Evolutionary conservation across 768 basidiomycete genomes (phyloP), one percentile per base, ranked within the genome.

Genomic region (Phallus indusiatus): DNA sequence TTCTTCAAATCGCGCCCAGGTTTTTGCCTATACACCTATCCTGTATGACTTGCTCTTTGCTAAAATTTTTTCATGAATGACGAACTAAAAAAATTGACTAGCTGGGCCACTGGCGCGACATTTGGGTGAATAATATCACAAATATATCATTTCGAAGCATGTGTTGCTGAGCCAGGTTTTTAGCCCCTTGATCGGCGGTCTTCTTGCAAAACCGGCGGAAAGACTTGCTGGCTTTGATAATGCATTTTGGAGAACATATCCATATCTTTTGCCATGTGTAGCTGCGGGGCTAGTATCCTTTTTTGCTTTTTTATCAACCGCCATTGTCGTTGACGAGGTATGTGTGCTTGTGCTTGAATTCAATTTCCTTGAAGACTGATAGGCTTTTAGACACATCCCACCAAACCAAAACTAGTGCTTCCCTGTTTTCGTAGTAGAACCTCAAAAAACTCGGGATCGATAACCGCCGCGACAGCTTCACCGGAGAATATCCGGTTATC

Each of bases 401-500:
- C 12, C n/a, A 28, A 28, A 28, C n/a, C 42, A 42, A 42, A 42
- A 42, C 42, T 12, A 42, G 14, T 42, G 12, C n/a, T 42, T 55
- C 2, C 54, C 28, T 37, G 33, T 17, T 22, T 55, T 42, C 34
- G 35, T 42, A 55, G n/a, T 35, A 12, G 36, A 3, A 42, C 5
- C 14, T 42, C 42, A n/a, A 42, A 12, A n/a, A 4, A 12, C n/a
- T 42, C 42, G 42, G 4, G 42, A 2, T 42, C 42, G 42, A 42
- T 4, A n/a, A 14, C 42, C 14, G 9, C 42, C 14, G n/a, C 14
- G 42, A n/a, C 42, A 42, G 14, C n/a, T 42, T 42, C 42, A 14
- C 42, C 42, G 2, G 42, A 42, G 12, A 42, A 42, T n/a, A 42
- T n/a, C n/a, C 72, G 83, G 59, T 72, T 72, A 4, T 68, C 73